Percentiles rank a stretch among this genome's conserved stretches.
phyloP scores from a whole-genome alignment of 108 stramenopile species.

The Pseudonitzschia pungens region DNA sequence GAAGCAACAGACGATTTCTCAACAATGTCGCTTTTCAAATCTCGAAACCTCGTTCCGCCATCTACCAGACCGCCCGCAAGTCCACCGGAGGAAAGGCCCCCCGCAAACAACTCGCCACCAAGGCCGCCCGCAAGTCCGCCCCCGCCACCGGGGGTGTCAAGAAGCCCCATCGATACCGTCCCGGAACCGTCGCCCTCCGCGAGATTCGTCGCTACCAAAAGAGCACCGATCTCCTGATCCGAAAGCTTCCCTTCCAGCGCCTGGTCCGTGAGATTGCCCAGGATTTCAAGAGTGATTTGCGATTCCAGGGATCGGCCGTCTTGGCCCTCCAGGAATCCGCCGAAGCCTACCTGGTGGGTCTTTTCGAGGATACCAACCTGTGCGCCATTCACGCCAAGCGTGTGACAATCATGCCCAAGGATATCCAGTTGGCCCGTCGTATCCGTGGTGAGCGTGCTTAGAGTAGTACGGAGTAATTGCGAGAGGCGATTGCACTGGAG shows the following conservation, averaged over 20 bases:
- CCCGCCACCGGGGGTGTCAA: conserved; percentile 90
- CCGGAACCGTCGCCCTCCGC: conserved; percentile 87
- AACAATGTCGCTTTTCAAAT: too few species aligned
- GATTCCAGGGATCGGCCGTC: conserved; percentile 88
- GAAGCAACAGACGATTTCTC: too few species aligned
- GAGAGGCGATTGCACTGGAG: not conserved
- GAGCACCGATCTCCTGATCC: conserved; percentile 88
- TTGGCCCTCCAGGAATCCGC: conserved; percentile 89
- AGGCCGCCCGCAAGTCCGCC: conserved; percentile 87
- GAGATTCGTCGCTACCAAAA: conserved; percentile 93
- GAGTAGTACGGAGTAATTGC: not conserved
- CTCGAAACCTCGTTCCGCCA: too few species aligned
- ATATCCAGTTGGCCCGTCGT: conserved; percentile 54
- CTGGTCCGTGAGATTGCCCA: conserved; percentile 82
- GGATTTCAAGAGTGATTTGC: conserved; percentile 83
- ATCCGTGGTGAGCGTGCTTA: conserved; percentile 61
- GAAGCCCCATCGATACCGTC: conserved; percentile 64
- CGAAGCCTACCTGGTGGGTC: conserved; percentile 78
- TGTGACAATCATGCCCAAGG: conserved; percentile 88
- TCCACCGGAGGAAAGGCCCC: conserved; percentile 98
- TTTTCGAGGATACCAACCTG: conserved; percentile 91
- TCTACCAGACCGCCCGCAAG: conserved; percentile 86
- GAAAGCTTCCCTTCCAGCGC: conserved; percentile 90
- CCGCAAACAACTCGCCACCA: conserved; percentile 89
- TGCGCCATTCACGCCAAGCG: conserved; percentile 91